Evolutionary conservation across 2,329 filamentous ascomycete species (phyloP), one percentile per base, ranked within the genome.

Genomic region (Leptographium wingfieldii): DNA sequence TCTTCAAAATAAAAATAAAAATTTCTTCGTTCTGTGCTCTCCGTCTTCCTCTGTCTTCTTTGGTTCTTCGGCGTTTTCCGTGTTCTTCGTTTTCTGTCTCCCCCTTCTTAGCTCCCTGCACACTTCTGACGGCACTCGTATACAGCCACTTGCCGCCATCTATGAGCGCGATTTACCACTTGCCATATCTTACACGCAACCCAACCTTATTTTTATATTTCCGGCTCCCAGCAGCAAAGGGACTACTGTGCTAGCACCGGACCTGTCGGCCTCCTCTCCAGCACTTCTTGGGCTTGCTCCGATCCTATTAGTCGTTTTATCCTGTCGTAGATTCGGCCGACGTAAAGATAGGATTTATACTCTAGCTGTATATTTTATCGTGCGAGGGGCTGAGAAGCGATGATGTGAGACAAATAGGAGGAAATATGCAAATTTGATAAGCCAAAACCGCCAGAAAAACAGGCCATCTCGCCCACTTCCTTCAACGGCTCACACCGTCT

Each of bases 351-450:
- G 10, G 48, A 51, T 51, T 16, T 51, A 51, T 51, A 27, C 43
- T 51, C 48, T 51, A 51, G 48, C 22, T 54, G 29, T 54, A 35
- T 68, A 35, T 25, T 46, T 46, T 6, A 40, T 40, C 38, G 6
- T 40, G 38, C 14, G 14, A 40, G 38, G 35, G 16, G 22, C 16
- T 12, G 43, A n/a, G 43, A 43, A 43, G 16, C 46, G n/a, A 49
- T 25, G n/a, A 22, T 22, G n/a, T 10, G 27, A 51, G 22, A 27
- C 48, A 27, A 27, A 51, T 5, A 51, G 3, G 7, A 51, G 25
- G 14, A 27, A 10, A 51, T 12, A 29, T 27, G 22, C 5, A 12
- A 51, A 5, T 46, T n/a, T n/a, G 43, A 51, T 27, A 51, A 27
- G 22, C 22, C 22, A 27, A 51, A 7, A 3, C 11, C 22, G 1